These are phyloP conservation scores for Cryptococcus sp. DNA, from an alignment of 1,284 basidiomycete species.

Conservation along the genomic window DNA sequence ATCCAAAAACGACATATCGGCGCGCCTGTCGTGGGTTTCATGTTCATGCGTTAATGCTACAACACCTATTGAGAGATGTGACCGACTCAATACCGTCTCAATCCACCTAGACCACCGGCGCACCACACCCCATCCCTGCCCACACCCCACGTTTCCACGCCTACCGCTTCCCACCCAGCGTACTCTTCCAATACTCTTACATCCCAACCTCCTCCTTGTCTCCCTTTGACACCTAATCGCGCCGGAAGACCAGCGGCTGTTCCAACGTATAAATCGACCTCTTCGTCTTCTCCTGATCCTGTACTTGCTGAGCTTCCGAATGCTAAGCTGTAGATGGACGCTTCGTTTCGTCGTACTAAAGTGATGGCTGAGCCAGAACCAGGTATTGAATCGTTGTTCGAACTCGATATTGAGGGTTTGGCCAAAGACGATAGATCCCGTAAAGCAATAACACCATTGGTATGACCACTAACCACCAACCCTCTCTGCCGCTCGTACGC, in stretches of 20 bases:
- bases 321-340: conserved; percentile 61
- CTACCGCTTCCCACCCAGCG: conserved; percentile 51
- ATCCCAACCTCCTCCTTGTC: conserved; percentile 4
- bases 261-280: conserved; percentile 39
- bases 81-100: conserved; percentile 35
- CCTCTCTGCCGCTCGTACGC: conserved; percentile 55
- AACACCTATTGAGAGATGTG: background rate
- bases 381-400: background rate
- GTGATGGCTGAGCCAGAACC: background rate
- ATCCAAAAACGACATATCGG: background rate
- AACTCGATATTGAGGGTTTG: background rate
- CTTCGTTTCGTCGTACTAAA: conserved; percentile 60
- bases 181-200: conserved; percentile 42
- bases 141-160: conserved; percentile 40
- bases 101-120: conserved; percentile 43
- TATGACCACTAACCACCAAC: conserved; percentile 66
- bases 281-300: background rate
- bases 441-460: conserved; percentile 62
- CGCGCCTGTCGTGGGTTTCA: too few relatives aligned
- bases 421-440: conserved; percentile 60
- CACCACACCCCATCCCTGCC: conserved; percentile 43
- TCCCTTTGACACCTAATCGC: conserved; percentile 23
- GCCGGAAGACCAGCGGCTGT: conserved; percentile 49
- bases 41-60: background rate
- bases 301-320: conserved; percentile 23